phyloP scores from a whole-genome alignment of 768 basidiomycete genomes.

The Tubosaeta brunneosetosa region DNA sequence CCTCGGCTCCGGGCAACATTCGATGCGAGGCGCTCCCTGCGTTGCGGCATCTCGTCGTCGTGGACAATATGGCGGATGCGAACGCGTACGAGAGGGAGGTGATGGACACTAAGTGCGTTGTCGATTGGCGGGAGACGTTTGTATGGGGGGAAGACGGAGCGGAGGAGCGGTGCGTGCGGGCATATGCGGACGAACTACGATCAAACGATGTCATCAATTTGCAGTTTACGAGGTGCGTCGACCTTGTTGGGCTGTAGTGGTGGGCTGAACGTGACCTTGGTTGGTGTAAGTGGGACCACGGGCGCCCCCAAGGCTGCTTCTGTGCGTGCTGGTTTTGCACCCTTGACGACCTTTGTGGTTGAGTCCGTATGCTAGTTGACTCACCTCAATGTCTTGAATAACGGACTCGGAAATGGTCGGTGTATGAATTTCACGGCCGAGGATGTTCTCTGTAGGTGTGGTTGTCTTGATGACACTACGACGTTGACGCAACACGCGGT shows the following conservation, averaged over 20 bases:
- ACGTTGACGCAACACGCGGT: conserved; percentile 2
- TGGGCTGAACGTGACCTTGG: neutral
- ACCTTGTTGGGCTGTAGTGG: neutral
- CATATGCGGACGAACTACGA: conserved; percentile 37
- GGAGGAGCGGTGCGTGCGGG: conserved; percentile 41
- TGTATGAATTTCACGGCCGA: conserved; percentile 63
- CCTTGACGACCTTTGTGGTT: neutral
- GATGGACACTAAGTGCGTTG: conserved; percentile 42
- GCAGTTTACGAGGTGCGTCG: conserved; percentile 73
- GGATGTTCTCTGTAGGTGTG: conserved; percentile 62
- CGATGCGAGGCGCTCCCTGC: conserved; percentile 55
- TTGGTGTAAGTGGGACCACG: conserved; percentile 61
- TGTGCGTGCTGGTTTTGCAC: conserved; percentile 35
- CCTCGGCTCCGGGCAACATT: conserved; percentile 49
- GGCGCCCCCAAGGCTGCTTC: conserved; percentile 81
- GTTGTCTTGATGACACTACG: neutral
- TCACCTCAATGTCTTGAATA: conserved; percentile 76
- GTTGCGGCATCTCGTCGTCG: conserved; percentile 59
- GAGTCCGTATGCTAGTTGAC: conserved; percentile 48
- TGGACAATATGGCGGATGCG: conserved; percentile 52
- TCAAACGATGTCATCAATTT: conserved; percentile 75
- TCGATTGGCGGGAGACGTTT: conserved; percentile 71
- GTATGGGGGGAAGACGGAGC: conserved; percentile 57
- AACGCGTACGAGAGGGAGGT: conserved; percentile 37
- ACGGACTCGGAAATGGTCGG: conserved; percentile 62